A percentile compares a stretch with the other conserved stretches of the same genome.
Evolutionary conservation across 1,284 basidiomycete species (phyloP).

Genomic region (Bjerkandera adusta): DNA sequence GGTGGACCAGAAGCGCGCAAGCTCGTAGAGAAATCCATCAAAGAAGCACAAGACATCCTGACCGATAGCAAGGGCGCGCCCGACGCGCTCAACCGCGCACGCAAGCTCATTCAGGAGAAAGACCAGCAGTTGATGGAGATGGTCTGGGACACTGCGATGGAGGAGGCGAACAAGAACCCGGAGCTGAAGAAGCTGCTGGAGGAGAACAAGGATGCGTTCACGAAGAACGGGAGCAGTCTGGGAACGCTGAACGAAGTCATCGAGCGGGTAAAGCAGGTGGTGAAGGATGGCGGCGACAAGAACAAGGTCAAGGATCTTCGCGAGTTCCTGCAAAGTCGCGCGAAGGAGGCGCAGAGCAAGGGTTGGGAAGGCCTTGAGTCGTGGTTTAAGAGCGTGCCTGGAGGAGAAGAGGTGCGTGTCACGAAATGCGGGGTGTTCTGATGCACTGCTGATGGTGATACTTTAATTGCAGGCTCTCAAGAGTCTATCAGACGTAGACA

Average conservation of each 20-base stretch:
- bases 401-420: slow-evolving; percentile 29
- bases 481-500: slow-evolving; percentile 30
- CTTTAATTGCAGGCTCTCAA: slow-evolving; percentile 22
- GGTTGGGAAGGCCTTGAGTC: slow-evolving; percentile 23
- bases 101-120: slow-evolving; percentile 28
- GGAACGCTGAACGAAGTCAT: slow-evolving; percentile 23
- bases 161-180: slow-evolving; percentile 21
- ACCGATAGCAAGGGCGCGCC: slow-evolving; percentile 7
- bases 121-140: slow-evolving; percentile 26
- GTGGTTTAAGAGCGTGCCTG: slow-evolving; percentile 28
- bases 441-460: not conserved
- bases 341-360: slow-evolving; percentile 23
- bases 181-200: slow-evolving; percentile 18
- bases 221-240: slow-evolving; percentile 3
- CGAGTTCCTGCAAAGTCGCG: slow-evolving; percentile 29
- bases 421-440: not conserved
- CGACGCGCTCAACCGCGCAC: slow-evolving; percentile 27
- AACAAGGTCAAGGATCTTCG: slow-evolving; percentile 31
- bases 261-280: slow-evolving; percentile 25
- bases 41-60: slow-evolving; percentile 26
- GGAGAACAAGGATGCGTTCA: slow-evolving; percentile 13
- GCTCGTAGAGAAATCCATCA: slow-evolving; percentile 30
- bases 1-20: slow-evolving; percentile 37
- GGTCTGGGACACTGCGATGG: slow-evolving; percentile 30
- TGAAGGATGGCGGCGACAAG: slow-evolving; percentile 27